Percentiles rank a stretch among this genome's conserved stretches.
Evolutionary conservation across 2,329 filamentous ascomycete genomes (phyloP).

Genomic region (Fusarium sulawesiense): DNA sequence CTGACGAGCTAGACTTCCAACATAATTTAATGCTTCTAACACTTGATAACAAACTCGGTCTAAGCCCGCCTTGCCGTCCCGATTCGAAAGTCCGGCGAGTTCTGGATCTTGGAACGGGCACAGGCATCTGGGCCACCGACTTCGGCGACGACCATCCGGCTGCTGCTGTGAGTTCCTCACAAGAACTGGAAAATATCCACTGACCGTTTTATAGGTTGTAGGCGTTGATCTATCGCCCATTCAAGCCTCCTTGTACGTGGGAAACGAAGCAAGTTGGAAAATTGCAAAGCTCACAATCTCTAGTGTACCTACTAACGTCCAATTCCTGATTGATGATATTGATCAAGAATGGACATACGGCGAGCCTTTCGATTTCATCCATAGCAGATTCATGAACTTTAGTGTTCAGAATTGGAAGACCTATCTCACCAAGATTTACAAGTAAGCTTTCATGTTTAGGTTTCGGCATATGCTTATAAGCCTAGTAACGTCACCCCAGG

Average conservation of each 20-base stretch:
- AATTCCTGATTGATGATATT: constrained; percentile 20
- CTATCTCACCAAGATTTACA: constrained; percentile 12
- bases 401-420: constrained; percentile 22
- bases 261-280: accelerated
- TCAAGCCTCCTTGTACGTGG: constrained; percentile 10
- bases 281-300: not conserved
- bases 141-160: constrained; percentile 21
- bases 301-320: constrained; percentile 20
- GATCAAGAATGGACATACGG: constrained; percentile 23
- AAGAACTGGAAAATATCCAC: accelerated
- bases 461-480: too few relatives aligned
- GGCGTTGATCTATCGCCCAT: constrained; percentile 23
- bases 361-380: constrained; percentile 18
- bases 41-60: constrained; percentile 17
- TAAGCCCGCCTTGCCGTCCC: constrained; percentile 3
- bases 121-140: constrained; percentile 23
- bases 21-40: constrained; percentile 22
- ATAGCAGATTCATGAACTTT: constrained; percentile 34
- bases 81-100: constrained; percentile 3
- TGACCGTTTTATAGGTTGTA: not conserved
- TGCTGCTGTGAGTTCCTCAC: not conserved
- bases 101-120: constrained; percentile 24
- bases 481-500: constrained; percentile 15
- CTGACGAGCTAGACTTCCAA: constrained; percentile 5
- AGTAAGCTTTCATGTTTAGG: not conserved